Evolutionary conservation across 1,284 basidiomycete species (phyloP).

Genomic region (Gymnopus androsaceus): DNA sequence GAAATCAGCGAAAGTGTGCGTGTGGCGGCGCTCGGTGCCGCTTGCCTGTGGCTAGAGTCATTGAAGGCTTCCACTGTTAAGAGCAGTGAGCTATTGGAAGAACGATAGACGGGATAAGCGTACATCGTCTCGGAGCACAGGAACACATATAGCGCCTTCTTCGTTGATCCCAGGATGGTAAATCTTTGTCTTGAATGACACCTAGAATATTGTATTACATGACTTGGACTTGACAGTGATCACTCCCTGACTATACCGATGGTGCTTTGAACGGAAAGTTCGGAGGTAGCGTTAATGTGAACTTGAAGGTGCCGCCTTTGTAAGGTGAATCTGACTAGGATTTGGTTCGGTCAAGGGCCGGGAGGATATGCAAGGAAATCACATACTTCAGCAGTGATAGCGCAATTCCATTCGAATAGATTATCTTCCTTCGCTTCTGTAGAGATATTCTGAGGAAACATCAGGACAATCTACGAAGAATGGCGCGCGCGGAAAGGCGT

Average conservation of each 20-base stretch:
- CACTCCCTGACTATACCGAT: constrained; percentile 47
- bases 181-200: constrained; percentile 84
- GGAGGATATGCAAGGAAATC: constrained; percentile 8
- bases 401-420: constrained; percentile 76
- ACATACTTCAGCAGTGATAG: constrained; percentile 75
- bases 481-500: constrained; percentile 16
- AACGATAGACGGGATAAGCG: constrained; percentile 14
- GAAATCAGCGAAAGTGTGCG: neutral
- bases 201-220: constrained; percentile 43
- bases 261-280: constrained; percentile 93
- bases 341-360: constrained; percentile 8
- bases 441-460: constrained; percentile 41
- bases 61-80: constrained; percentile 85
- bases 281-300: constrained; percentile 69
- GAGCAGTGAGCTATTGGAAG: constrained; percentile 11
- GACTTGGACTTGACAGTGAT: neutral
- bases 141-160: constrained; percentile 83
- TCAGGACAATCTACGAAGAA: constrained; percentile 15
- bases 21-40: neutral
- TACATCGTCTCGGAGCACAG: constrained; percentile 81
- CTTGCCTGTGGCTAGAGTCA: constrained; percentile 74
- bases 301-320: constrained; percentile 80
- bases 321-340: constrained; percentile 77
- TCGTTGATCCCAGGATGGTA: constrained; percentile 94
- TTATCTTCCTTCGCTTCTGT: constrained; percentile 74